Percentiles rank a stretch among this genome's conserved stretches.
These are phyloP conservation scores for Ormosia emarginata DNA, from an alignment of 306 rosid species.

Conservation along the genomic window DNA sequence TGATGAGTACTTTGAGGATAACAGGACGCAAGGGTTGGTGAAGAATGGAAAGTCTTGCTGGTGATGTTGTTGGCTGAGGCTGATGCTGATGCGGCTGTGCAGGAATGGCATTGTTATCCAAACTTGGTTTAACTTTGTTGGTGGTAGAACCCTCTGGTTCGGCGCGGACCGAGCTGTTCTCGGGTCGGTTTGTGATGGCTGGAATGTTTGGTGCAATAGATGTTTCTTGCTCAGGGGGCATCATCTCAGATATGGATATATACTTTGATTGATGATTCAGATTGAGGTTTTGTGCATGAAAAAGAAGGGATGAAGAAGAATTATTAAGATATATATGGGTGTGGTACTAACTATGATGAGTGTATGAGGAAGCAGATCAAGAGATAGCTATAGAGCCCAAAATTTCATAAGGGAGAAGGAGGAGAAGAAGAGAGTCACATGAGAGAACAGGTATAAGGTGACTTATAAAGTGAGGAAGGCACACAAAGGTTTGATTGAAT, in stretches of 20 bases:
- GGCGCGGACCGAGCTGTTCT: slow-evolving; percentile 42
- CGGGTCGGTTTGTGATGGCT: slow-evolving; percentile 33
- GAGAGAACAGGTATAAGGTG: slow-evolving; percentile 7
- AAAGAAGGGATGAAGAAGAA: background rate
- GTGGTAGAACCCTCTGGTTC: slow-evolving; percentile 31
- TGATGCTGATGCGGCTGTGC: slow-evolving; percentile 10
- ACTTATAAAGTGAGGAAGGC: slow-evolving; percentile 19
- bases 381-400: background rate
- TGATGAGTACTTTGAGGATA: slow-evolving; percentile 52
- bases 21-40: slow-evolving; percentile 59
- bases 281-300: background rate
- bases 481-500: slow-evolving; percentile 26
- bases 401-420: background rate
- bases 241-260: slow-evolving; percentile 37
- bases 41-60: slow-evolving; percentile 42
- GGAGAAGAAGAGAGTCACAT: slow-evolving; percentile 21
- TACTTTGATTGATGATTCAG: background rate
- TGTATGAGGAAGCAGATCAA: background rate
- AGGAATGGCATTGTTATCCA: slow-evolving; percentile 30
- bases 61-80: background rate
- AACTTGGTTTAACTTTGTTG: slow-evolving; percentile 23
- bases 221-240: slow-evolving; percentile 83
- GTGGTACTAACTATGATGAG: background rate
- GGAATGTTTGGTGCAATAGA: slow-evolving; percentile 34
- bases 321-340: background rate